A percentile compares a stretch with the other conserved stretches of the same genome.
These are phyloP conservation scores for Arthrobotrys sinensis DNA, from an alignment of 2,329 filamentous ascomycete genomes.

Conservation along the genomic window DNA sequence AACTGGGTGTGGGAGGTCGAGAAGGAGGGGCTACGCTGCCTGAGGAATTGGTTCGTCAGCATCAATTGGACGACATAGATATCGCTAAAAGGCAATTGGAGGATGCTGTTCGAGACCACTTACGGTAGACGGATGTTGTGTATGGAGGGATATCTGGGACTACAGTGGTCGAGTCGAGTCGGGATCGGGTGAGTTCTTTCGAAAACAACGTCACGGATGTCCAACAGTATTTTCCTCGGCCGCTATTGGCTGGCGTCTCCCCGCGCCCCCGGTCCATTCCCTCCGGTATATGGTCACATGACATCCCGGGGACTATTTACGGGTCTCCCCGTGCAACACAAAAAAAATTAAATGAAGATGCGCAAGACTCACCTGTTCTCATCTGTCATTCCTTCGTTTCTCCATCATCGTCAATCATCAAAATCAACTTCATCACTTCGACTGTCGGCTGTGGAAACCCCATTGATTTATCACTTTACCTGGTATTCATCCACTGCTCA, in stretches of 20 bases:
- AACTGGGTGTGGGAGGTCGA: conserved; percentile 31
- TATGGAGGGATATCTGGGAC: conserved; percentile 21
- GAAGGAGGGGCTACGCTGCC: conserved; percentile 31
- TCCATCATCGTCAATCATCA: not conserved
- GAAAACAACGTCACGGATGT: conserved; percentile 47
- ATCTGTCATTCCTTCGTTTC: conserved; percentile 11
- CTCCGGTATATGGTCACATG: not conserved
- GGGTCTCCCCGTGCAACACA: conserved; percentile 22
- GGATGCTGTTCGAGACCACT: not conserved
- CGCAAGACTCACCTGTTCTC: conserved; percentile 41
- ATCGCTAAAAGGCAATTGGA: not conserved
- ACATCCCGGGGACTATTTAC: not conserved
- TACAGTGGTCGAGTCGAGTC: conserved; percentile 12
- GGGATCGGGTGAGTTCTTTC: conserved; percentile 30
- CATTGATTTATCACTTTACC: conserved; percentile 3
- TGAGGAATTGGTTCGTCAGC: conserved; percentile 16
- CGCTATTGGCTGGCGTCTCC: conserved; percentile 39
- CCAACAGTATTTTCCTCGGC: conserved; percentile 56
- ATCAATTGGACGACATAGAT: conserved; percentile 37
- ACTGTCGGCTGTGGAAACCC: not conserved
- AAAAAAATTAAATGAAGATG: conserved; percentile 27
- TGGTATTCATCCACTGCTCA: not conserved
- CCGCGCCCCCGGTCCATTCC: conserved; percentile 13
- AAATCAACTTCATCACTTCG: conserved; percentile 5
- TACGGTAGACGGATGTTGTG: conserved; percentile 31